Base-by-base conservation (phyloP, 306 rosid species). In the Begonia fuchsioides region DNA sequence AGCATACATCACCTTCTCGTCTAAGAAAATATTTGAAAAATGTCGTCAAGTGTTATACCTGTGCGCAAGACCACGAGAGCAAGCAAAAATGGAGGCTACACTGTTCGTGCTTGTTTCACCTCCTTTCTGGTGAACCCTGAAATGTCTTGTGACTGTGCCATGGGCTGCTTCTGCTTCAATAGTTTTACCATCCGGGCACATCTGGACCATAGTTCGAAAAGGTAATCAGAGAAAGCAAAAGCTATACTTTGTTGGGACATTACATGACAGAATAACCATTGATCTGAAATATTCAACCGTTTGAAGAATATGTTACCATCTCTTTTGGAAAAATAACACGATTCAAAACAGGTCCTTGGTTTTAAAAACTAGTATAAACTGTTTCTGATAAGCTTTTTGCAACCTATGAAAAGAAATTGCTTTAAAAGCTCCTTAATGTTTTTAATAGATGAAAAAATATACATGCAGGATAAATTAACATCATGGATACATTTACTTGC, bases 91-190 rank as follows among this genome's bases (percentile, higher is more conserved):
- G 32, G 97, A 90, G 19, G 97, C 97, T 66, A 90, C 81, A 73
- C 97, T 90, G 68, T 84, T 90, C 59, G 97, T 90, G 79, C 97
- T 81, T 49, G 97, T 90, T 90, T 90, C 97, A 60, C 94, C 94
- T 43, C 97, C 95, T 65, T 79, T 73, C 61, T 84, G 95, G 57
- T 90, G 97, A 74, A 90, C 95, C 61, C 95, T 72, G 53, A 38
- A 90, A 63, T 90, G 97, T 26, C 95, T 75, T 10, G 97, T 90
- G 44, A 90, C 95, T 15, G 97, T 90, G 47, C 97, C 95, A 57
- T 90, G 97, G 39, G 97, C 97, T 40, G 95, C 97, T 73, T 88
- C 97, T 17, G 97, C 88, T 72, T 88, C 93, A 18, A 90, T 84
- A 51, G 97, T 90, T 75, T 81, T 90, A 54, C 97, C 95, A 76